Conservation (phyloP, 345 rosid genomes). For the Acer campestre region DNA sequence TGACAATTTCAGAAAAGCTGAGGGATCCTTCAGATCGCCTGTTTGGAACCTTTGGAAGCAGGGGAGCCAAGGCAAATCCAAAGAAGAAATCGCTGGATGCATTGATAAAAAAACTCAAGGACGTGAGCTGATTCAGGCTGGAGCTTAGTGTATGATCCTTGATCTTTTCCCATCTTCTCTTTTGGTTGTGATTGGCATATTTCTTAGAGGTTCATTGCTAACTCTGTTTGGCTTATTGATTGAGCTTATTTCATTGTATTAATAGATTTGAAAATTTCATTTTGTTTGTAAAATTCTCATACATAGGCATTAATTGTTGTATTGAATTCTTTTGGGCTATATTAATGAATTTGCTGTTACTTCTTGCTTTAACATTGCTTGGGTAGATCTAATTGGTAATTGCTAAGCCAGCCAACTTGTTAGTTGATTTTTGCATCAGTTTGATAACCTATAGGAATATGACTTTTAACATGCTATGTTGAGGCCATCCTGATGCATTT, state of each 20-base stretch:
- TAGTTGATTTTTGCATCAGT: not conserved
- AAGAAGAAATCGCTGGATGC: conserved; percentile 93
- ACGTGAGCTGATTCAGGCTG: conserved; percentile 57
- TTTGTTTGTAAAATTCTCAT: conserved; percentile 35
- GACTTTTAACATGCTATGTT: not conserved
- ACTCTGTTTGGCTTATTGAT: conserved; percentile 22
- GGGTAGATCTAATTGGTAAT: not conserved
- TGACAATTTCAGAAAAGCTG: conserved; percentile 79
- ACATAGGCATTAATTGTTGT: conserved; percentile 25
- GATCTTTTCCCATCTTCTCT: conserved; percentile 25
- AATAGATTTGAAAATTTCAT: conserved; percentile 25
- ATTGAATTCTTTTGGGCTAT: conserved; percentile 24
- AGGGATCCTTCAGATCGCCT: conserved; percentile 88
- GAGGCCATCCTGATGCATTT: not conserved
- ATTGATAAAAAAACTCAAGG: conserved; percentile 86
- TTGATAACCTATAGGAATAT: not conserved
- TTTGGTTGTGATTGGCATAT: conserved; percentile 40
- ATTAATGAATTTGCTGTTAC: conserved; percentile 16
- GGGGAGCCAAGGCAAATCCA: conserved; percentile 84
- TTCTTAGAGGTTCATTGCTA: conserved; percentile 31
- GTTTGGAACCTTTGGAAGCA: conserved; percentile 87
- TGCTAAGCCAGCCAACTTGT: conserved; percentile 1
- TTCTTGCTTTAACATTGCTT: conserved; percentile 4
- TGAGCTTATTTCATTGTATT: conserved; percentile 29
- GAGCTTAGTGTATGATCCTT: conserved; percentile 32